These are phyloP conservation scores for Trichoderma sp. DNA, from an alignment of 2,329 filamentous ascomycete genomes.

Conservation along the genomic window DNA sequence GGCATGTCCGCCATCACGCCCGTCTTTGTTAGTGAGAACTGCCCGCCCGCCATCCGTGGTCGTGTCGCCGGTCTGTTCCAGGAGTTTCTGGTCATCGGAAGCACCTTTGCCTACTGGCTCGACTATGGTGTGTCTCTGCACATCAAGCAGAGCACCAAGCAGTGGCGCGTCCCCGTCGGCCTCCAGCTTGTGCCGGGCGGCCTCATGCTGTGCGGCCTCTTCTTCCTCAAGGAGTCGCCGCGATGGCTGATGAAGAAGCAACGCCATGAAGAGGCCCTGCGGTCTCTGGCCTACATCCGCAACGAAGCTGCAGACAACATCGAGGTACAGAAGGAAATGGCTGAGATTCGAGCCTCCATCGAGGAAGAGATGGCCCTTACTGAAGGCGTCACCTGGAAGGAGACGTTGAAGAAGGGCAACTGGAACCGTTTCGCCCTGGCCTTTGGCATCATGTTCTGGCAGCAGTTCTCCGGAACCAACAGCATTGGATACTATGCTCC, in stretches of 20 bases:
- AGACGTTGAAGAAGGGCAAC: constrained; percentile 13
- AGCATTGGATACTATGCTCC: constrained; percentile 33
- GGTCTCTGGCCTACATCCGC: constrained; percentile 62
- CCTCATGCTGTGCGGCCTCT: constrained; percentile 55
- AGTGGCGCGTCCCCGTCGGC: constrained; percentile 65
- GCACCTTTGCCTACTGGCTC: constrained; percentile 24
- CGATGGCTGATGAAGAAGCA: constrained; percentile 67
- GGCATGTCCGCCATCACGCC: constrained; percentile 27
- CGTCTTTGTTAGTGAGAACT: constrained; percentile 26
- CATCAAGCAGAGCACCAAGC: constrained; percentile 44
- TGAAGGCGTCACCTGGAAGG: constrained; percentile 12
- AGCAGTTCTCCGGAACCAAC: constrained; percentile 32
- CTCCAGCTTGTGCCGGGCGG: constrained; percentile 67
- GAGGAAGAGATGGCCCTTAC: constrained; percentile 61
- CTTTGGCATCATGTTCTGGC: constrained; percentile 19
- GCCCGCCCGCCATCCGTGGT: constrained; percentile 22
- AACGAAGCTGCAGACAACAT: constrained; percentile 53
- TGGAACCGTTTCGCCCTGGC: constrained; percentile 17
- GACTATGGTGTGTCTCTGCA: constrained; percentile 60
- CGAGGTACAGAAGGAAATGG: constrained; percentile 68
- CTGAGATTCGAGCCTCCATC: constrained; percentile 43
- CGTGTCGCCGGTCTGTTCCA: constrained; percentile 26
- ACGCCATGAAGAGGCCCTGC: constrained; percentile 55
- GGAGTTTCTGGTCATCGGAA: constrained; percentile 25
- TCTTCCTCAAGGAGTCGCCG: constrained; percentile 64